Percentiles rank a stretch among this genome's conserved stretches.
phyloP scores from a whole-genome alignment of 2,329 filamentous ascomycete species.

The Colletotrichum sp. region DNA sequence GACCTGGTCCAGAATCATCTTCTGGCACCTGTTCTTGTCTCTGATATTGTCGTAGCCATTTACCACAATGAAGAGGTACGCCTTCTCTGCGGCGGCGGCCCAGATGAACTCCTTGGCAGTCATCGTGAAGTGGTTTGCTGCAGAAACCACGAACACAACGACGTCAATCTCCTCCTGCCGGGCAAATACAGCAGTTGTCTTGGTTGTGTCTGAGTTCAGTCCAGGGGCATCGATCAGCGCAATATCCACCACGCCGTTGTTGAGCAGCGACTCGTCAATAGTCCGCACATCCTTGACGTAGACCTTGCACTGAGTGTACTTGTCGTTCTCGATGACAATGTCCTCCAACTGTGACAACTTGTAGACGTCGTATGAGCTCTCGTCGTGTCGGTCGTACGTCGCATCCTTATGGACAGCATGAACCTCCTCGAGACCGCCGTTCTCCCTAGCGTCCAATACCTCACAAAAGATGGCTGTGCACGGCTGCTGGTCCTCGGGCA shows the following conservation, averaged over 20 bases:
- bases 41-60: conserved; percentile 92
- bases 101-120: conserved; percentile 98
- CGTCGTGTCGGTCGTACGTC: conserved; percentile 85
- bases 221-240: conserved; percentile 96
- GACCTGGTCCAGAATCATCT: conserved; percentile 92
- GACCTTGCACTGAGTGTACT: conserved; percentile 94
- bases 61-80: conserved; percentile 98
- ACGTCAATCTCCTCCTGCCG: conserved; percentile 98
- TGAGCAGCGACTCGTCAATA: conserved; percentile 91
- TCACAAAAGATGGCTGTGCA: conserved; percentile 99
- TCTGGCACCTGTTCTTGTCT: conserved; percentile 89
- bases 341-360: conserved; percentile 79
- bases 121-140: conserved; percentile 96
- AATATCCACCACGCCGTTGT: conserved; percentile 98
- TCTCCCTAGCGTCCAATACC: conserved; percentile 90
- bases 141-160: conserved; percentile 96
- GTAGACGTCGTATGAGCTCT: conserved; percentile 92
- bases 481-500: conserved; percentile 96
- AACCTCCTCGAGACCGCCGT: conserved; percentile 90
- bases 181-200: conserved; percentile 96
- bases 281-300: conserved; percentile 90
- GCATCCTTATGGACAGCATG: conserved; percentile 88
- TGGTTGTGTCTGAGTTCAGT: conserved; percentile 92
- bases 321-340: conserved; percentile 86
- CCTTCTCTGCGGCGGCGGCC: conserved; percentile 94